Conservation (phyloP, 2,329 filamentous ascomycete genomes). For the Phyllosticta paracitricarpa region DNA sequence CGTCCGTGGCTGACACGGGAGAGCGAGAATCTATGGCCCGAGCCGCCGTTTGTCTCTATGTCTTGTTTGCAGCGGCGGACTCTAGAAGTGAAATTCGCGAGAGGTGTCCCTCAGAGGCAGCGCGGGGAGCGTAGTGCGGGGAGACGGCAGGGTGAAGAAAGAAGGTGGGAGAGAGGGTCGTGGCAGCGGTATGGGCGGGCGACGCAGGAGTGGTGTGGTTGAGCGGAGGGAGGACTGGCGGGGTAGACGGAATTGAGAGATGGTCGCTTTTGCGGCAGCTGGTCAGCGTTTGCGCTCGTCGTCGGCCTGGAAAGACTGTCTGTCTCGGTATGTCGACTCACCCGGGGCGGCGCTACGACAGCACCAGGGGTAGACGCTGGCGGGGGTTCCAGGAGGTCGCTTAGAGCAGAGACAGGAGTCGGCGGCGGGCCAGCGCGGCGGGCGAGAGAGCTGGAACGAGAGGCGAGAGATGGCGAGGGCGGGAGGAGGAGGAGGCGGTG, state of each 20-base stretch:
- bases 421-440: background rate
- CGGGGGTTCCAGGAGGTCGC: conserved; percentile 8
- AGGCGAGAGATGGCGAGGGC: background rate
- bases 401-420: background rate
- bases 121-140: background rate
- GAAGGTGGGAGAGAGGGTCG: background rate
- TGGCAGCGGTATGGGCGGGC: background rate
- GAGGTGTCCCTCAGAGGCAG: background rate
- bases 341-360: background rate
- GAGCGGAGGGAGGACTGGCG: background rate
- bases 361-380: background rate
- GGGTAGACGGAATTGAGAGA: background rate
- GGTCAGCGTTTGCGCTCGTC: background rate
- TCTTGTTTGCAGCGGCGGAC: background rate
- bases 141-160: background rate
- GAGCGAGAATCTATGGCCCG: background rate
- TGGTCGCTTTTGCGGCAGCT: background rate
- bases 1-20: conserved; percentile 9
- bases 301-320: background rate
- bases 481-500: background rate
- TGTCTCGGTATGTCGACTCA: background rate
- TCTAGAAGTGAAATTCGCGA: background rate
- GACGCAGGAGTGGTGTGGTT: background rate
- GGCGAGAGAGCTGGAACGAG: background rate
- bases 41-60: background rate